phyloP scores from a whole-genome alignment of 2,329 filamentous ascomycete species.

The Arthrobotrys sinensis region DNA sequence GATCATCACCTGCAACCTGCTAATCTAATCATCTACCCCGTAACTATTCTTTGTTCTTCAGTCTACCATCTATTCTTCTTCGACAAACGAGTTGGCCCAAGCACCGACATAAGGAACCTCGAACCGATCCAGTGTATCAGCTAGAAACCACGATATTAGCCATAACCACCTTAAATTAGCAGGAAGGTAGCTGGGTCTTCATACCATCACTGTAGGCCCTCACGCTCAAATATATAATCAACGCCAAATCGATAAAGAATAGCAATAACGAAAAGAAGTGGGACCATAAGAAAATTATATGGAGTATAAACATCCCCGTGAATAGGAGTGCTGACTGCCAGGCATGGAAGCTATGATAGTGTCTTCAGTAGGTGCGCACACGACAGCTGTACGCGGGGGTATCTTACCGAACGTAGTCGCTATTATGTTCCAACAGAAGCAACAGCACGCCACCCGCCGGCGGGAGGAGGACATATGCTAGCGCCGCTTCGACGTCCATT shows the following conservation, averaged over 20 bases:
- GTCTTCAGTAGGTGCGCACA: conserved; percentile 2
- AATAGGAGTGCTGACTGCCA: conserved; percentile 94
- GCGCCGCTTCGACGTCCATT: conserved; percentile 88
- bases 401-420: conserved; percentile 90
- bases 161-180: background rate
- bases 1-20: background rate
- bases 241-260: conserved; percentile 79
- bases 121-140: conserved; percentile 78
- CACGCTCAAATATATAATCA: conserved; percentile 83
- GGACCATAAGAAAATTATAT: conserved; percentile 90
- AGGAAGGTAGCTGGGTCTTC: conserved; percentile 73
- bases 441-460: conserved; percentile 88
- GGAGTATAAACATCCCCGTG: conserved; percentile 79
- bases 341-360: conserved; percentile 83
- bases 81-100: conserved; percentile 88
- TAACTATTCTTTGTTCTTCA: background rate
- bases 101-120: conserved; percentile 90
- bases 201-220: conserved; percentile 86
- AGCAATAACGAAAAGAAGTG: conserved; percentile 86
- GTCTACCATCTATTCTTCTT: conserved; percentile 77
- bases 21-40: background rate
- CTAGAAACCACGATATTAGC: conserved; percentile 66
- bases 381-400: conserved; percentile 2
- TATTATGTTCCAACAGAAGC: conserved; percentile 90
- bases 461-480: conserved; percentile 88